Evolutionary conservation across 2,329 filamentous ascomycete genomes (phyloP).

Genomic region (Parastagonospora avenae): DNA sequence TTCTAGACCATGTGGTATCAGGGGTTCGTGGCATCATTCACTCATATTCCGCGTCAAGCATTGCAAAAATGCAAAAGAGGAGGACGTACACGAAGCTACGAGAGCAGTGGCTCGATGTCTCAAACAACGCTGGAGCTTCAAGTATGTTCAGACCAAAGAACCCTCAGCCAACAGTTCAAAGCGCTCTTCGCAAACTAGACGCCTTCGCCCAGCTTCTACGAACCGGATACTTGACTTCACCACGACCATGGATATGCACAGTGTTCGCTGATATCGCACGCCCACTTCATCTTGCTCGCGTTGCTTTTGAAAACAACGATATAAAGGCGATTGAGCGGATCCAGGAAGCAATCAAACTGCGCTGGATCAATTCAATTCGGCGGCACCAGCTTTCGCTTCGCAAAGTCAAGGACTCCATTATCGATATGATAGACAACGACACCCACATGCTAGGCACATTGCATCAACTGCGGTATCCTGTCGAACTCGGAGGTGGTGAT

Average conservation of each 20-base stretch:
- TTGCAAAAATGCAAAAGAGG: too few relatives aligned
- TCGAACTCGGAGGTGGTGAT: too few relatives aligned
- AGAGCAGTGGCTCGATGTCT: background rate
- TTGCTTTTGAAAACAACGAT: slow-evolving; percentile 11
- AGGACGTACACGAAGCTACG: too few relatives aligned
- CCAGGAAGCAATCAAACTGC: slow-evolving; percentile 3
- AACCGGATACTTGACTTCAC: background rate
- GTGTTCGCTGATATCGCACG: slow-evolving; percentile 9
- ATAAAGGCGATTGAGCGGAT: background rate
- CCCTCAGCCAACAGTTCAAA: too few relatives aligned
- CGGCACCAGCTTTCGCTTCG: slow-evolving; percentile 1
- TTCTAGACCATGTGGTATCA: too few relatives aligned
- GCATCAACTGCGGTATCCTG: too few relatives aligned
- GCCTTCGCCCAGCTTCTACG: slow-evolving; percentile 3
- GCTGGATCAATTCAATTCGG: slow-evolving; percentile 10
- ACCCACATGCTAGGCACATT: background rate
- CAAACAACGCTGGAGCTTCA: background rate
- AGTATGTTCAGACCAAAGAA: too few relatives aligned
- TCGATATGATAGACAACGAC: slow-evolving; percentile 3
- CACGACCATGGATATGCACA: background rate
- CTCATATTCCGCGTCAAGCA: too few relatives aligned
- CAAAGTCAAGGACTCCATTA: slow-evolving; percentile 3
- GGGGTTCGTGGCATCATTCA: too few relatives aligned
- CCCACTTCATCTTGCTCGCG: slow-evolving; percentile 13
- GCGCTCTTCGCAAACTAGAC: background rate